A percentile compares a stretch with the other conserved stretches of the same genome.
These are phyloP conservation scores for Paulownia fortunei DNA, from an alignment of 257 asterid genomes.

Conservation along the genomic window DNA sequence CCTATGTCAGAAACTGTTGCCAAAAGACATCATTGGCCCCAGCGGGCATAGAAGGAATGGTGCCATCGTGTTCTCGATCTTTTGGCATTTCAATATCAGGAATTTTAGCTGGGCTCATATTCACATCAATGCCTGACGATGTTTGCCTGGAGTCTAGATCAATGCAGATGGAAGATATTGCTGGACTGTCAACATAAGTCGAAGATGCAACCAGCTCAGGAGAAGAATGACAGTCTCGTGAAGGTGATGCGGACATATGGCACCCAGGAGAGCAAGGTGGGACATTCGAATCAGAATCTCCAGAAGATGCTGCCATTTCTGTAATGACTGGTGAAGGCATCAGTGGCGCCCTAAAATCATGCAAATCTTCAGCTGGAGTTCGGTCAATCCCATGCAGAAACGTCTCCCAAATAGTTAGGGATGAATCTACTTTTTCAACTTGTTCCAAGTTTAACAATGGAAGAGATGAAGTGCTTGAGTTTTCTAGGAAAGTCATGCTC, in stretches of 20 bases:
- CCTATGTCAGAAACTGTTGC: conserved; percentile 87
- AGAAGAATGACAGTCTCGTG: conserved; percentile 53
- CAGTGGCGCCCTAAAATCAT: conserved; percentile 39
- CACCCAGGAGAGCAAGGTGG: conserved; percentile 47
- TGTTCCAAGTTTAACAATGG: conserved; percentile 47
- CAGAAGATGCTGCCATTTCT: conserved; percentile 49
- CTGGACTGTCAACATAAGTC: conserved; percentile 44
- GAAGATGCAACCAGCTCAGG: conserved; percentile 45
- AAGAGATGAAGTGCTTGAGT: conserved; percentile 39
- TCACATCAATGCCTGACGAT: conserved; percentile 47
- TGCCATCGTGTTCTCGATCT: conserved; percentile 32
- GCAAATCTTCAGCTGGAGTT: conserved; percentile 36
- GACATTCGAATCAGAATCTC: conserved; percentile 59
- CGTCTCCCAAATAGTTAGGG: conserved; percentile 65
- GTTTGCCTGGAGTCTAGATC: conserved; percentile 42
- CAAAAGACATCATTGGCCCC: conserved; percentile 80
- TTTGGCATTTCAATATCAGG: conserved; percentile 27
- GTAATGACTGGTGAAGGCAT: conserved; percentile 41
- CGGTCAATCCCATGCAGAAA: conserved; percentile 48
- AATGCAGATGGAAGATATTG: conserved; percentile 49
- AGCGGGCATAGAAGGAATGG: conserved; percentile 35
- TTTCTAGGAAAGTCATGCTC: conserved; percentile 38
- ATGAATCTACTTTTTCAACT: conserved; percentile 63
- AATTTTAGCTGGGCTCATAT: conserved; percentile 42
- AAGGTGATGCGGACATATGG: conserved; percentile 52